phyloP scores from a whole-genome alignment of 331 rosid species.

The Malus hybrid region DNA sequence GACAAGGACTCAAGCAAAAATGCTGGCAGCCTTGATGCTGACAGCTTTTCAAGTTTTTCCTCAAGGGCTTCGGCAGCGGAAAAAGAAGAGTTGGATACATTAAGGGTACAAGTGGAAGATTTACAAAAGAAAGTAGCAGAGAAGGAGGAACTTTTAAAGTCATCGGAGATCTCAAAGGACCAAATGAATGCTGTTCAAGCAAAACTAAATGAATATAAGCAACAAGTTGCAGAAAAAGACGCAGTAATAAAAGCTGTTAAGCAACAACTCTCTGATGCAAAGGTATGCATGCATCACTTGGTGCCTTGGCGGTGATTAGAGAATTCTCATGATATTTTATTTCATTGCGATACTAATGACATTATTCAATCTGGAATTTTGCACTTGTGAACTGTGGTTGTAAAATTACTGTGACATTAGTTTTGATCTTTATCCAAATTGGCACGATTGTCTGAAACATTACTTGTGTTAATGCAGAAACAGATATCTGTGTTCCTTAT shows the following conservation, averaged over 20 bases:
- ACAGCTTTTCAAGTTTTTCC: slow-evolving; percentile 45
- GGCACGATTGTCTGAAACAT: not conserved
- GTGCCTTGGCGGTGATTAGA: not conserved
- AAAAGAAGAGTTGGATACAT: slow-evolving; percentile 51
- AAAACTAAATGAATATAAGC: slow-evolving; percentile 57
- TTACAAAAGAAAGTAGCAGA: slow-evolving; percentile 56
- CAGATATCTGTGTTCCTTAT: not conserved
- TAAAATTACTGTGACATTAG: not conserved
- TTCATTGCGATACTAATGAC: not conserved
- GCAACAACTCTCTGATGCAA: slow-evolving; percentile 71
- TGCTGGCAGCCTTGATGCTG: slow-evolving; percentile 38
- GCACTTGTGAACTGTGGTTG: not conserved
- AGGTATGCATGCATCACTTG: slow-evolving; percentile 38
- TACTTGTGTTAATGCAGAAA: not conserved
- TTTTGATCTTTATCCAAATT: not conserved
- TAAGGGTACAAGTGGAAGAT: slow-evolving; percentile 74
- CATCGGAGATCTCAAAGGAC: slow-evolving; percentile 55
- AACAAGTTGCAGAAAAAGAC: slow-evolving; percentile 64
- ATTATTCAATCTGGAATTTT: slow-evolving; percentile 2
- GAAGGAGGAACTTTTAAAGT: slow-evolving; percentile 70
- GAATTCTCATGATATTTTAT: not conserved
- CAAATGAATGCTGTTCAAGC: slow-evolving; percentile 43
- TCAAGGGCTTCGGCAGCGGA: slow-evolving; percentile 52
- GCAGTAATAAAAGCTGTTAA: slow-evolving; percentile 50
- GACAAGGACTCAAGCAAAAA: slow-evolving; percentile 50